Conservation (phyloP, 2,329 filamentous ascomycete species). For the Claviceps sp. region DNA sequence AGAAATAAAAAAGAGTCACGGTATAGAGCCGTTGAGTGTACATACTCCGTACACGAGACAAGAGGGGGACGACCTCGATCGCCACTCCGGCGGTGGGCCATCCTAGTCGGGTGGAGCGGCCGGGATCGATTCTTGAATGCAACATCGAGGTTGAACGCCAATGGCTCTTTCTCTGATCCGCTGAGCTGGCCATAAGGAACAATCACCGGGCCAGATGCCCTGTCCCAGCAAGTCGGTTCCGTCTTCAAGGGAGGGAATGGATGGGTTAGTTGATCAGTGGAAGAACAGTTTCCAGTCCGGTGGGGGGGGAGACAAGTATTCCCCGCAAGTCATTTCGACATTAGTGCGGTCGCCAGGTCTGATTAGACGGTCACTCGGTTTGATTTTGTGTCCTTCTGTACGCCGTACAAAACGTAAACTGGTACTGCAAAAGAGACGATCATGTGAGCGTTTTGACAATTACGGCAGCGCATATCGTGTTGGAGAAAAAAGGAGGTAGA, state of each 20-base stretch:
- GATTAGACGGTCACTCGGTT: background rate
- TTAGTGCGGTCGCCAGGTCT: background rate
- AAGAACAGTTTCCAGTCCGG: background rate
- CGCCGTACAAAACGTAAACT: too few species aligned
- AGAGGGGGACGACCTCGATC: slow-evolving; percentile 4
- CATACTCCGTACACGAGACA: background rate
- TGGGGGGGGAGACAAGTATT: background rate
- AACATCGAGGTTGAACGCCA: background rate
- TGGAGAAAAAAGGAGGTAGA: background rate
- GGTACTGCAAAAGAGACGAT: background rate
- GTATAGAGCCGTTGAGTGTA: background rate
- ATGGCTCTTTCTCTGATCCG: background rate
- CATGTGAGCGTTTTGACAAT: background rate
- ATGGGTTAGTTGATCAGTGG: background rate
- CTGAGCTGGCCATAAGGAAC: background rate
- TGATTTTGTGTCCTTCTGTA: background rate
- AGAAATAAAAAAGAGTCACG: background rate
- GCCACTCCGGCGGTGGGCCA: slow-evolving; percentile 1
- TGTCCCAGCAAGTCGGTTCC: background rate
- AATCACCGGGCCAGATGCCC: background rate
- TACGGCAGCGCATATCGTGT: background rate
- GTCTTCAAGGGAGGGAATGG: background rate
- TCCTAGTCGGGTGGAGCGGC: slow-evolving; percentile 1
- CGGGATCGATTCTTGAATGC: background rate
- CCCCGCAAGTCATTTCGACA: background rate